Base-by-base conservation (phyloP, 768 basidiomycete species). In the Russula griseocarnosa region DNA sequence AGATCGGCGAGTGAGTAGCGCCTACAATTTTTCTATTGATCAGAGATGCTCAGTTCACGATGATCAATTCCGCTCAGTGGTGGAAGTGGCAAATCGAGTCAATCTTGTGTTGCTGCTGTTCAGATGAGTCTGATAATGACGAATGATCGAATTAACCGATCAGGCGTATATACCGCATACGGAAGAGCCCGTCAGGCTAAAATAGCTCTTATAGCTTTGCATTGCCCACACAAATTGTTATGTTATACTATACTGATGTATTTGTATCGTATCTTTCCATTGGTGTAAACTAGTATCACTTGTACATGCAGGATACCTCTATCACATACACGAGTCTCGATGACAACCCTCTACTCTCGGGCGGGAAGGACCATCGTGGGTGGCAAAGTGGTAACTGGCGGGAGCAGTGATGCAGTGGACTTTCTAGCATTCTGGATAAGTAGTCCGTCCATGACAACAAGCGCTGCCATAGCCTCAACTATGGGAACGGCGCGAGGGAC, bases 401-500 rank as follows among this genome's bases (percentile, higher is more conserved):
- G 93, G n/a, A 98, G 82, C 42, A 94, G 77, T 55, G 83, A 77
- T 8, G 87, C 82, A 1, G 95, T 84, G 1, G 87, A 79, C 72
- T 81, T 81, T 55, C 96, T 86, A 10, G 94, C 81, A 68, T 93
- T 91, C 76, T 98, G 96, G 62, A 92, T 86, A 46, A 98, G 81
- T 62, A 98, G 79, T 71, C 89, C 85, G 73, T 99, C 97, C 88
- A 99, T 92, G 68, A 97, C 82, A 63, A 98, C 96, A 55, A 98
- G 81, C 30, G 89, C 87, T 0, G 96, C 94, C 97, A 99, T 99
- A 0, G 92, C 86, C 77, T 99, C 97, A 50, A 98, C 96, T 70
- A 99, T 99, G 49, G 97, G 94, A 10, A 98, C 93, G 22, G 94
- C 94, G 53, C 94, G 87, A 47, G 96, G 96, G 6, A 99, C 94